A percentile compares a stretch with the other conserved stretches of the same genome.
phyloP scores from a whole-genome alignment of 2,329 filamentous ascomycete genomes.

The Aspergillus chevalieri region DNA sequence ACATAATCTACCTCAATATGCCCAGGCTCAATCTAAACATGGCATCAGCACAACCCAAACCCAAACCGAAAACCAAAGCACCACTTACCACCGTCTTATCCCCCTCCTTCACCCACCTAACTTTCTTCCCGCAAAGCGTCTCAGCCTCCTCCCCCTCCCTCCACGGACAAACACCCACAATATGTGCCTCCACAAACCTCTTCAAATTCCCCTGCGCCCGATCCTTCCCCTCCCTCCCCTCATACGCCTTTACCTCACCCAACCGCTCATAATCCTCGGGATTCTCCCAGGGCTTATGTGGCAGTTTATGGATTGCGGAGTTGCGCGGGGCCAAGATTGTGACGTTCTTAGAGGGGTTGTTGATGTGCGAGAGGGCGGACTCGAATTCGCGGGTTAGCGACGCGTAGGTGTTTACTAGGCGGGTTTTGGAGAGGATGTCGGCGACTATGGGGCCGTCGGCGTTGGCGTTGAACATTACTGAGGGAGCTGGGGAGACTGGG shows the following conservation, averaged over 20 bases:
- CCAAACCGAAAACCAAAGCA: neutral
- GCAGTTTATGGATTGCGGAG: constrained; percentile 67
- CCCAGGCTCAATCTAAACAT: constrained; percentile 57
- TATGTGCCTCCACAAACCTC: constrained; percentile 78
- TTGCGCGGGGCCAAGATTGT: constrained; percentile 87
- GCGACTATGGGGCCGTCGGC: constrained; percentile 59
- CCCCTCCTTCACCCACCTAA: constrained; percentile 73
- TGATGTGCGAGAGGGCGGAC: constrained; percentile 61
- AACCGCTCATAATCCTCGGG: constrained; percentile 63
- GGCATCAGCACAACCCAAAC: constrained; percentile 7
- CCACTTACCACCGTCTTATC: constrained; percentile 59
- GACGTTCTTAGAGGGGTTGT: constrained; percentile 61
- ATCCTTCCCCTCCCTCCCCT: constrained; percentile 66
- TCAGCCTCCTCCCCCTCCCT: constrained; percentile 58
- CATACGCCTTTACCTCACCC: constrained; percentile 63
- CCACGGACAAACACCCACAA: constrained; percentile 74
- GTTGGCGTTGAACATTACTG: neutral
- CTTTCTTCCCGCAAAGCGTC: constrained; percentile 60
- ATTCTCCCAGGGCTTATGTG: constrained; percentile 68
- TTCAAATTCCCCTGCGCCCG: constrained; percentile 70
- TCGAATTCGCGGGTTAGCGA: constrained; percentile 71
- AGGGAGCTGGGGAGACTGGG: neutral
- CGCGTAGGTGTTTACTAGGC: constrained; percentile 77
- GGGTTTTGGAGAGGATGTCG: constrained; percentile 75
- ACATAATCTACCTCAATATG: constrained; percentile 70